phyloP scores from a whole-genome alignment of 208 protist species.

The Trypanosoma cruzi region DNA sequence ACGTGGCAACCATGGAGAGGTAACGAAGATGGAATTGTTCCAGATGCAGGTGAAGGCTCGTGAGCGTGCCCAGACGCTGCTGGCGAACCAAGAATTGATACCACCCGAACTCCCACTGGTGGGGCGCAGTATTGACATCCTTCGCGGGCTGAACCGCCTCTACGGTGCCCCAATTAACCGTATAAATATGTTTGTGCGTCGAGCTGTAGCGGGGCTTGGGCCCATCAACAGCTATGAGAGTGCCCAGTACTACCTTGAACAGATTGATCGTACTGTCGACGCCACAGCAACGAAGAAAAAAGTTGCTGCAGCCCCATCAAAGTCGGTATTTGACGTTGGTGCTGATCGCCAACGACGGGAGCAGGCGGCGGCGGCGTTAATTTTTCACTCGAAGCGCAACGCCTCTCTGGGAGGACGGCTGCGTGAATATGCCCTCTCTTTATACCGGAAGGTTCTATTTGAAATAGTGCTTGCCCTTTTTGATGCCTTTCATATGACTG shows the following conservation, averaged over 20 bases:
- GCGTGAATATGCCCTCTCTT: slow-evolving; percentile 1
- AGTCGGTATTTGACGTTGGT: slow-evolving; percentile 43
- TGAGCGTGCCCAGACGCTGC: slow-evolving; percentile 39
- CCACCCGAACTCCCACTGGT: slow-evolving; percentile 78
- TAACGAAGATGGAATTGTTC: slow-evolving; percentile 66
- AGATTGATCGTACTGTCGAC: slow-evolving; percentile 22
- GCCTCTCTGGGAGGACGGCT: slow-evolving; percentile 9
- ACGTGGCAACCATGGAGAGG: slow-evolving; percentile 57
- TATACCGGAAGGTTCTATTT: slow-evolving; percentile 45
- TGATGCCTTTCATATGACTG: slow-evolving; percentile 35
- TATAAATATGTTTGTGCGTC: slow-evolving; percentile 75
- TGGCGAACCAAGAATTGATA: slow-evolving; percentile 56
- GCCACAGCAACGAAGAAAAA: not conserved
- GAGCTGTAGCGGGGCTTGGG: slow-evolving; percentile 59
- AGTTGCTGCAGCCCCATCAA: not conserved
- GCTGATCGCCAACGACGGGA: slow-evolving; percentile 32
- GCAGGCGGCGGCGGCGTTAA: slow-evolving; percentile 35
- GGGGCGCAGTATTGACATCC: slow-evolving; percentile 76
- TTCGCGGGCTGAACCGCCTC: slow-evolving; percentile 78
- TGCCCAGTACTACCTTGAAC: slow-evolving; percentile 48
- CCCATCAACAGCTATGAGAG: slow-evolving; percentile 58
- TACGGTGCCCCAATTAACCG: slow-evolving; percentile 82
- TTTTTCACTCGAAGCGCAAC: slow-evolving; percentile 1
- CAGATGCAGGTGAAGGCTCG: slow-evolving; percentile 56
- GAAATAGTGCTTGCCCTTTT: slow-evolving; percentile 40